Evolutionary conservation across 148 eudicot species (phyloP).

Genomic region (Rhododendron vialii): DNA sequence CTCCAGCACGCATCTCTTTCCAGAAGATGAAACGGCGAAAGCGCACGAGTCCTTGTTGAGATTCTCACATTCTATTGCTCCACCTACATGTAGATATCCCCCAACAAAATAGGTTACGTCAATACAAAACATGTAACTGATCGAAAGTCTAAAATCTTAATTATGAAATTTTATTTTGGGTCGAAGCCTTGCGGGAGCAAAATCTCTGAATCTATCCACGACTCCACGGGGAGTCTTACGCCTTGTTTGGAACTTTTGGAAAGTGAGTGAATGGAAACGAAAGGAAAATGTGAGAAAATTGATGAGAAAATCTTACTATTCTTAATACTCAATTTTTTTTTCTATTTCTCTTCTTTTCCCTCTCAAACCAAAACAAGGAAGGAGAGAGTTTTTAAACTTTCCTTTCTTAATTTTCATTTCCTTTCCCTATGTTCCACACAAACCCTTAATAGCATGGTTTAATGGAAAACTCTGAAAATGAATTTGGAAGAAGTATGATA

Average conservation of each 20-base stretch:
- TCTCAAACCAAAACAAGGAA: no score
- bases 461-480: not conserved
- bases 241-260: no score
- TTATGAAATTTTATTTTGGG: not conserved
- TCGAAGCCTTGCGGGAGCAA: not conserved
- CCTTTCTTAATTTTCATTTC: no score
- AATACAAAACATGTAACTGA: not conserved
- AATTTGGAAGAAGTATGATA: not conserved
- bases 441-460: no score
- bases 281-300: not conserved
- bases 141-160: not conserved
- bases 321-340: no score
- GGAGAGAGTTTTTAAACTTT: no score
- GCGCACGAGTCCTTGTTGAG: slow-evolving; percentile 58
- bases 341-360: no score
- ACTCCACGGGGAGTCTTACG: no score
- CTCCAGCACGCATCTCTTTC: slow-evolving; percentile 70
- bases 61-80: slow-evolving; percentile 47
- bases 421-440: no score
- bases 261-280: no score
- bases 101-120: not conserved
- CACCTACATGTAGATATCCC: slow-evolving; percentile 13
- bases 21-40: slow-evolving; percentile 51
- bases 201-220: no score
- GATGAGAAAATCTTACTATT: no score